phyloP scores from a whole-genome alignment of 2,329 filamentous ascomycete genomes.

The Penicillium hesseltinei region DNA sequence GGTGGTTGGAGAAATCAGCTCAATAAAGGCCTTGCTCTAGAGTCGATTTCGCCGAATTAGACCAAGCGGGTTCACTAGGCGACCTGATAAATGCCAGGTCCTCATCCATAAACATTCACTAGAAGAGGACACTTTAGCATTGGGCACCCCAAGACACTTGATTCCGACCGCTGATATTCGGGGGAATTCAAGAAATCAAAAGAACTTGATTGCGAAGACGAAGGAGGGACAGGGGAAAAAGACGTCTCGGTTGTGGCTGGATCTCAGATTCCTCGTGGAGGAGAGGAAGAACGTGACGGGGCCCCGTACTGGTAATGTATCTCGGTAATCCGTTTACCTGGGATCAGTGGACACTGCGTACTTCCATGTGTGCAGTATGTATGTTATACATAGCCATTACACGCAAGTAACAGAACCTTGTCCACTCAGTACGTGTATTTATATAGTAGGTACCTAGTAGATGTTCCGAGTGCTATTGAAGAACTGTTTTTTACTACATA shows the following conservation, averaged over 20 bases:
- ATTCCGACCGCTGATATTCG: not conserved
- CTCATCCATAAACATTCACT: constrained; percentile 2
- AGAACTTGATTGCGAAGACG: not conserved
- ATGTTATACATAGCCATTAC: not conserved
- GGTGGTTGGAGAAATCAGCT: not conserved
- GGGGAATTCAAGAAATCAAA: not conserved
- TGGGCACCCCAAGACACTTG: not conserved
- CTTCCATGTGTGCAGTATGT: not conserved
- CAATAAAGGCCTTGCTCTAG: not conserved
- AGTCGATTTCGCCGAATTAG: constrained; percentile 1
- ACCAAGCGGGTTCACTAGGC: not conserved
- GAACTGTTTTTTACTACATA: too few relatives aligned
- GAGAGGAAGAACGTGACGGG: constrained; percentile 22
- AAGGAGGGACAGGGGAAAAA: constrained; percentile 7
- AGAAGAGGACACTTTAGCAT: not conserved
- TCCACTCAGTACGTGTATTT: too few relatives aligned
- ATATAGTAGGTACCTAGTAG: too few relatives aligned
- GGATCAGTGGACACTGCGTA: not conserved
- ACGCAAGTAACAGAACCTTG: not conserved
- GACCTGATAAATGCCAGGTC: constrained; percentile 4
- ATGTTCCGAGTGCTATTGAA: too few relatives aligned
- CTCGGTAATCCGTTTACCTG: not conserved
- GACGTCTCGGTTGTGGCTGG: constrained; percentile 23
- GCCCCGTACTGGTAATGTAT: not conserved
- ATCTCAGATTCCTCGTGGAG: constrained; percentile 25